A percentile compares a stretch with the other conserved stretches of the same genome.
Conservation (phyloP, 805 yeast species). For the Yueomyces sinensis region DNA sequence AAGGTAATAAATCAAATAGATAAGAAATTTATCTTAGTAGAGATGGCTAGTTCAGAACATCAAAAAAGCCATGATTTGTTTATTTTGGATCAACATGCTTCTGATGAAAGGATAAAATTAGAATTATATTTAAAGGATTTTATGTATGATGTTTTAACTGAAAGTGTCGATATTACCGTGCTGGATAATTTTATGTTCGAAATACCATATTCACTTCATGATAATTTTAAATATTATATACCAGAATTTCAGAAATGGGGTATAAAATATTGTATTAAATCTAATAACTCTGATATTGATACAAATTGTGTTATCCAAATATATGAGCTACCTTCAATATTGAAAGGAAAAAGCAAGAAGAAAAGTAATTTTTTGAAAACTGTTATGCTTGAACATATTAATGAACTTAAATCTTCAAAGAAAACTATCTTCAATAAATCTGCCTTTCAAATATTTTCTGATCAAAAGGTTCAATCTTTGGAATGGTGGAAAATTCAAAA, state of each 20-base stretch:
- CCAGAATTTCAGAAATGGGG: slow-evolving; percentile 33
- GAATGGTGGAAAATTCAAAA: slow-evolving; percentile 28
- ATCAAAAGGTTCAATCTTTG: not conserved
- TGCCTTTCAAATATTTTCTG: too few relatives aligned
- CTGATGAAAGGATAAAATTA: slow-evolving; percentile 59
- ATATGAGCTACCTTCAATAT: slow-evolving; percentile 29
- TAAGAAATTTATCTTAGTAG: slow-evolving; percentile 45
- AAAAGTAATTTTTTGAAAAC: slow-evolving; percentile 23
- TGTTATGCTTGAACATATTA: slow-evolving; percentile 31
- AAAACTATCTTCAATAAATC: slow-evolving; percentile 11
- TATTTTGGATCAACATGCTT: slow-evolving; percentile 72
- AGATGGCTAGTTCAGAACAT: slow-evolving; percentile 2
- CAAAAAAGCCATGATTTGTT: slow-evolving; percentile 18
- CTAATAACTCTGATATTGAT: not conserved
- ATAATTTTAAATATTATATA: slow-evolving; percentile 20
- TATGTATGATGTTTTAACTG: slow-evolving; percentile 18
- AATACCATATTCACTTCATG: slow-evolving; percentile 16
- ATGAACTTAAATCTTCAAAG: slow-evolving; percentile 27
- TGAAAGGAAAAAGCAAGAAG: slow-evolving; percentile 22
- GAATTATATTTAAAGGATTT: slow-evolving; percentile 36
- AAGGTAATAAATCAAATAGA: slow-evolving; percentile 46
- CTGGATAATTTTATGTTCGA: too few relatives aligned
- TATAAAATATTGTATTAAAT: slow-evolving; percentile 8
- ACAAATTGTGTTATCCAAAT: not conserved
- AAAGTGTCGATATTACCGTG: slow-evolving; percentile 5